Evolutionary conservation across 1,284 basidiomycete species (phyloP).

Genomic region (Cutaneotrichosporon mucoides): DNA sequence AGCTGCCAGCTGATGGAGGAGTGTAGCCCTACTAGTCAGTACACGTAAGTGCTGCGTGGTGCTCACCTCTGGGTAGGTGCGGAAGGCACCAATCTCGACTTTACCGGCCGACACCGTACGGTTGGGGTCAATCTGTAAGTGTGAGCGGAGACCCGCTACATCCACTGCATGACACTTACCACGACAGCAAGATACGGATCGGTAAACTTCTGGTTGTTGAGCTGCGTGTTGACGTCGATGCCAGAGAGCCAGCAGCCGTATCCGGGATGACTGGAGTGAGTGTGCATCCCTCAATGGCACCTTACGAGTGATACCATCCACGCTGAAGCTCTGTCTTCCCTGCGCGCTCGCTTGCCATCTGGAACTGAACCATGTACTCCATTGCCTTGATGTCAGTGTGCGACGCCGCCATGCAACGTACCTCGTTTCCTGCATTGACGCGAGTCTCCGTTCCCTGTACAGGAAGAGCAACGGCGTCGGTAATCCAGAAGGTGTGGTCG

Average conservation of each 20-base stretch:
- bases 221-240: slow-evolving; percentile 93
- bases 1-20: slow-evolving; percentile 66
- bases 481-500: slow-evolving; percentile 77
- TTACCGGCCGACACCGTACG: slow-evolving; percentile 95
- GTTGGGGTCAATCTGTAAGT: slow-evolving; percentile 86
- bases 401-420: slow-evolving; percentile 5
- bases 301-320: slow-evolving; percentile 93
- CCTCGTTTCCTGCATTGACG: slow-evolving; percentile 90
- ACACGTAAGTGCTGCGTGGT: neutral
- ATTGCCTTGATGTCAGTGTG: slow-evolving; percentile 57
- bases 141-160: neutral
- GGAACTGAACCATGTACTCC: slow-evolving; percentile 97
- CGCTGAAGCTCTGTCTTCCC: slow-evolving; percentile 81
- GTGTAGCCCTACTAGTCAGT: slow-evolving; percentile 60
- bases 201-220: slow-evolving; percentile 88
- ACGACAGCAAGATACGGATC: slow-evolving; percentile 98
- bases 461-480: slow-evolving; percentile 94
- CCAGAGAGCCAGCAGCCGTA: slow-evolving; percentile 97
- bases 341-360: slow-evolving; percentile 70
- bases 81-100: slow-evolving; percentile 97
- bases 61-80: slow-evolving; percentile 78
- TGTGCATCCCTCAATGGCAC: no score
- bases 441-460: slow-evolving; percentile 99
- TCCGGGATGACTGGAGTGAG: slow-evolving; percentile 66
- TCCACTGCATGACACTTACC: slow-evolving; percentile 53